Evolutionary conservation across 768 basidiomycete genomes (phyloP).

Genomic region (Sarcodon sp.): DNA sequence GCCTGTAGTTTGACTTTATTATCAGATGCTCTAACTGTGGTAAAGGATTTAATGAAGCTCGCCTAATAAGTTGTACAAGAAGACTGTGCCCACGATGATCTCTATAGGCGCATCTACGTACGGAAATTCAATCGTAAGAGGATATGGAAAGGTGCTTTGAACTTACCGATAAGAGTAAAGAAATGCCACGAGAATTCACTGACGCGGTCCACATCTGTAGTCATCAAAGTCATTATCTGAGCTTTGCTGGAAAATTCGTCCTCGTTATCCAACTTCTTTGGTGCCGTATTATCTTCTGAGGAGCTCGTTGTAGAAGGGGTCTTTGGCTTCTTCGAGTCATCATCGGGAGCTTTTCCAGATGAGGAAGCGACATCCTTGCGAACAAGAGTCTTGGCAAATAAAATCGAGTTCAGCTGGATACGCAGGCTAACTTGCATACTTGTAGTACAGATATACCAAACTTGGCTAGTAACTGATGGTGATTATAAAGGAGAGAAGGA

Average conservation of each 20-base stretch:
- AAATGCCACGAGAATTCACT: constrained; percentile 76
- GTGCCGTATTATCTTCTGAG: constrained; percentile 30
- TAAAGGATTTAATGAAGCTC: background rate
- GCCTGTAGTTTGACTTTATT: constrained; percentile 13
- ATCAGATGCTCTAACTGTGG: too few species aligned
- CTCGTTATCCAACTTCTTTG: constrained; percentile 35
- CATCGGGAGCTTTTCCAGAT: constrained; percentile 9
- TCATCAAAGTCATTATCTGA: constrained; percentile 95
- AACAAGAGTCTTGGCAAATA: constrained; percentile 78
- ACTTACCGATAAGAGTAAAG: constrained; percentile 59
- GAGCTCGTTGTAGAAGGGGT: constrained; percentile 7
- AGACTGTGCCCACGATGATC: constrained; percentile 57
- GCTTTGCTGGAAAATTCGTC: constrained; percentile 42
- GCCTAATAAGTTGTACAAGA: constrained; percentile 66
- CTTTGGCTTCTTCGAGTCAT: constrained; percentile 2
- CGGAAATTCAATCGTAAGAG: background rate
- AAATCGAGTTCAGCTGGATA: constrained; percentile 69
- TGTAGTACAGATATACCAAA: constrained; percentile 62
- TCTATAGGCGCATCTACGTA: constrained; percentile 63
- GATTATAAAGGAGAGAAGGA: background rate
- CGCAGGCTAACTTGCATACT: constrained; percentile 57
- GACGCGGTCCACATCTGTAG: constrained; percentile 85
- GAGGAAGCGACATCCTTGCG: constrained; percentile 74
- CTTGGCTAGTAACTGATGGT: constrained; percentile 46
- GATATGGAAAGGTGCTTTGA: background rate